These are phyloP conservation scores for Neoascochyta sp. DNA, from an alignment of 2,329 filamentous ascomycete genomes.

Conservation along the genomic window DNA sequence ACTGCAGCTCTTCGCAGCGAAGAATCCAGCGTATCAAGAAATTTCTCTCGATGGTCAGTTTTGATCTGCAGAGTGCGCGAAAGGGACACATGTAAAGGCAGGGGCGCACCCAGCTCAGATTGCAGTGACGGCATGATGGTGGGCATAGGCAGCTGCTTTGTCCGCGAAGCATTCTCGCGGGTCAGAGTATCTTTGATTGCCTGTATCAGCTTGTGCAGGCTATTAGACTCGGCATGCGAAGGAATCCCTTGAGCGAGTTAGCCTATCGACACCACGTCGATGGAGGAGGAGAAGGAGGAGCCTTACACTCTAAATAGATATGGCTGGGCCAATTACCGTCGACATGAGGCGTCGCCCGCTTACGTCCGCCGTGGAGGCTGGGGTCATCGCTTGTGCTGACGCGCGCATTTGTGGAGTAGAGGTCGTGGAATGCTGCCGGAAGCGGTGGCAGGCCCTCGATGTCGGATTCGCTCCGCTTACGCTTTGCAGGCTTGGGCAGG, in stretches of 20 bases:
- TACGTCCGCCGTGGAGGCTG: conserved; percentile 77
- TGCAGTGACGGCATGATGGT: conserved; percentile 65
- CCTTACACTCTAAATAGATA: conserved; percentile 86
- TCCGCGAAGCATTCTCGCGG: conserved; percentile 15
- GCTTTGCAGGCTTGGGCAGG: conserved; percentile 21
- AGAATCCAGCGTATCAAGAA: conserved; percentile 57
- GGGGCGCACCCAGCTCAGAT: conserved; percentile 71
- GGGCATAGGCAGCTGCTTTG: conserved; percentile 24
- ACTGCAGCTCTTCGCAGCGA: conserved; percentile 42
- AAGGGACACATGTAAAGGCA: conserved; percentile 86
- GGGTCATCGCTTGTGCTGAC: conserved; percentile 78
- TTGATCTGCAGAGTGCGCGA: conserved; percentile 74
- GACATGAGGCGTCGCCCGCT: conserved; percentile 76
- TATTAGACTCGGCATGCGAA: conserved; percentile 30
- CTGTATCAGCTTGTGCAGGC: conserved; percentile 28
- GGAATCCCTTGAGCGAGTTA: conserved; percentile 40
- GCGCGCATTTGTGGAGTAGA: conserved; percentile 80
- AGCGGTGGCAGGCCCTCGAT: conserved; percentile 62
- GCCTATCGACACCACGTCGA: conserved; percentile 14
- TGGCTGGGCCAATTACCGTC: conserved; percentile 91
- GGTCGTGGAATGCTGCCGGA: conserved; percentile 76
- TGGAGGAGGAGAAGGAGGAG: conserved; percentile 4
- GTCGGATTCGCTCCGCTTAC: conserved; percentile 25
- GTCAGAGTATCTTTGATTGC: conserved; percentile 19
- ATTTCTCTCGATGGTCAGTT: conserved; percentile 67